A percentile compares a stretch with the other conserved stretches of the same genome.
Evolutionary conservation across 352 stramenopile species (phyloP).

Genomic region (Phytophthora ohioensis): DNA sequence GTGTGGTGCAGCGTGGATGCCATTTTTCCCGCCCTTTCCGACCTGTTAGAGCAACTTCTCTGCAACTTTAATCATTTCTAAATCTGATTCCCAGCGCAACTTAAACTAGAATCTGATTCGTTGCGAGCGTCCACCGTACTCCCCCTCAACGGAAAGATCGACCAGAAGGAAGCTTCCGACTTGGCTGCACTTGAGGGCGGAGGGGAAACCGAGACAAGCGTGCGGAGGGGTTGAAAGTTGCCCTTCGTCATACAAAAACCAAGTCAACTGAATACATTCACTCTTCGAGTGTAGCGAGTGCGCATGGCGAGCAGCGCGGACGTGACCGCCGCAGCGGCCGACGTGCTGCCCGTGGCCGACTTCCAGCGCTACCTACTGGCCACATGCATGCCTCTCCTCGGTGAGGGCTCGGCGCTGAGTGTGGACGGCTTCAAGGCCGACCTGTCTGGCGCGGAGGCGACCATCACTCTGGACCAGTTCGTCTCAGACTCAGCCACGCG

Average conservation of each 20-base stretch:
- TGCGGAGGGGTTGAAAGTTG: constrained; percentile 19
- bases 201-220: background rate
- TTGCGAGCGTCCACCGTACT: constrained; percentile 10
- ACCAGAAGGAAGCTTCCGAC: constrained; percentile 20
- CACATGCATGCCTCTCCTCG: constrained; percentile 75
- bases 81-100: background rate
- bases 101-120: background rate
- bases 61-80: background rate
- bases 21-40: constrained; percentile 31
- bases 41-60: background rate
- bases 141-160: constrained; percentile 31
- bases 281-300: background rate
- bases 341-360: constrained; percentile 52
- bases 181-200: constrained; percentile 7
- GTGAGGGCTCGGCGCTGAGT: constrained; percentile 51
- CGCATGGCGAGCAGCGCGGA: constrained; percentile 46
- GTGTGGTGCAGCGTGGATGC: background rate
- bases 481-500: constrained; percentile 62
- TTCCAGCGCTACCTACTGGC: constrained; percentile 72
- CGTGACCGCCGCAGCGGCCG: constrained; percentile 36
- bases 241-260: constrained; percentile 19
- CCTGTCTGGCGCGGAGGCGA: constrained; percentile 43
- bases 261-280: background rate
- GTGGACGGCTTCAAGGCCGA: constrained; percentile 55
- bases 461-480: constrained; percentile 76